A percentile compares a stretch with the other conserved stretches of the same genome.
These are phyloP conservation scores for Phialophora verrucosa DNA, from an alignment of 2,329 filamentous ascomycete genomes.

Conservation along the genomic window DNA sequence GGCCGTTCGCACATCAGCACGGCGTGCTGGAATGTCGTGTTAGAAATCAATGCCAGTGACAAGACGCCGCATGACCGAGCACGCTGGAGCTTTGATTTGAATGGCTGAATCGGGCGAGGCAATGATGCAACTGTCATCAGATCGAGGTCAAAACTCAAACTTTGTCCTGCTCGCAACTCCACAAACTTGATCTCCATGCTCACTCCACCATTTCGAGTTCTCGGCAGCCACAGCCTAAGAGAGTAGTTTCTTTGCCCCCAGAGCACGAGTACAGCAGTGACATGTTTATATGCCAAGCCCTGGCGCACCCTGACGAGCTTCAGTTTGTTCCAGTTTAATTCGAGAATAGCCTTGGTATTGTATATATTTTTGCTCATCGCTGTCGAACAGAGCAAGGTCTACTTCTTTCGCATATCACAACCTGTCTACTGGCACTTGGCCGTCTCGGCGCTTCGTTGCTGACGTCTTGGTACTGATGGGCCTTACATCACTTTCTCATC, in stretches of 20 bases:
- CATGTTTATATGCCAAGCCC: not conserved
- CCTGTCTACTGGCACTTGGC: not conserved
- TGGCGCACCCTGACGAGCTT: not conserved
- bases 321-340: not conserved
- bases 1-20: not conserved
- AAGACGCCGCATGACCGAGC: not conserved
- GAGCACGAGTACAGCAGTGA: no score
- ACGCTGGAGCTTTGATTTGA: not conserved
- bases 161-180: not conserved
- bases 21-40: not conserved
- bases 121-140: not conserved
- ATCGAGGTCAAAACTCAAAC: not conserved
- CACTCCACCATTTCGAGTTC: not conserved
- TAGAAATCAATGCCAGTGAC: constrained; percentile 1
- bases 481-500: constrained; percentile 7
- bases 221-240: not conserved
- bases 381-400: not conserved
- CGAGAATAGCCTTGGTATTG: not conserved
- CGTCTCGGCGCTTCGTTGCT: not conserved
- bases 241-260: not conserved
- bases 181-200: not conserved
- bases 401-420: not conserved
- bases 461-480: not conserved
- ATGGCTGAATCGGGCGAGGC: not conserved
- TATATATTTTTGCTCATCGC: not conserved